Percentiles rank a stretch among this genome's conserved stretches.
phyloP scores from a whole-genome alignment of 225 moss, liverwort and hornwort genomes.

The Bryoerythrophyllum caledonicum region DNA sequence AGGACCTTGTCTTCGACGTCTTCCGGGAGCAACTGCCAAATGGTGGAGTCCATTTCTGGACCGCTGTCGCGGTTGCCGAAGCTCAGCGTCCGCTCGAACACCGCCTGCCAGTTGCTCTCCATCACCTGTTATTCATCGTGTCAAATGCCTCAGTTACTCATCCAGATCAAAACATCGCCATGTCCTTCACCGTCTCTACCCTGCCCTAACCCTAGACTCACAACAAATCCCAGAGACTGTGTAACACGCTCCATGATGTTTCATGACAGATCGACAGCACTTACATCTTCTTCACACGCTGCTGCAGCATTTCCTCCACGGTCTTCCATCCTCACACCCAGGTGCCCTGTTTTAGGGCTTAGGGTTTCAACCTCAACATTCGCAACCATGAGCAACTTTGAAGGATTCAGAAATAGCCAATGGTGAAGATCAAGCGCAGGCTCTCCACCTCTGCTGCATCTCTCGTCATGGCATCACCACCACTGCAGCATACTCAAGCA shows the following conservation, averaged over 20 bases:
- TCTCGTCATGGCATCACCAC: neutral
- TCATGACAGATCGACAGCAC: too few relatives aligned
- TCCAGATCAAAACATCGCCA: too few relatives aligned
- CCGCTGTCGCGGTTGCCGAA: slow-evolving; percentile 40
- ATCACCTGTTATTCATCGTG: too few relatives aligned
- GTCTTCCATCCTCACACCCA: neutral
- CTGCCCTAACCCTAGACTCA: too few relatives aligned
- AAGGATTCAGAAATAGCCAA: neutral
- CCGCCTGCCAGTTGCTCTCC: slow-evolving; percentile 20
- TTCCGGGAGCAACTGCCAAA: slow-evolving; percentile 52
- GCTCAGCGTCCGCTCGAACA: slow-evolving; percentile 49
- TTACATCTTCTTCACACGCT: slow-evolving; percentile 5
- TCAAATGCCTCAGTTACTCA: too few relatives aligned
- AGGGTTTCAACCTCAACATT: neutral
- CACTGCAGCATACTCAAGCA: neutral
- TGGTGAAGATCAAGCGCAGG: slow-evolving; percentile 24
- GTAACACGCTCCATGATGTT: too few relatives aligned
- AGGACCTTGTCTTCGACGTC: slow-evolving; percentile 49
- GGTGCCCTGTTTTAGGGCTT: neutral
- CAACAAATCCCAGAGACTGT: too few relatives aligned
- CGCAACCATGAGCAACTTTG: neutral
- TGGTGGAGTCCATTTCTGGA: slow-evolving; percentile 40
- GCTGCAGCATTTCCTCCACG: slow-evolving; percentile 23
- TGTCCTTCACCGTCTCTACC: too few relatives aligned
- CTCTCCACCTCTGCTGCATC: slow-evolving; percentile 37